Evolutionary conservation across 139 green algal genomes (phyloP), one percentile per base, ranked within the genome.

Genomic region (Nannochloris sp.): DNA sequence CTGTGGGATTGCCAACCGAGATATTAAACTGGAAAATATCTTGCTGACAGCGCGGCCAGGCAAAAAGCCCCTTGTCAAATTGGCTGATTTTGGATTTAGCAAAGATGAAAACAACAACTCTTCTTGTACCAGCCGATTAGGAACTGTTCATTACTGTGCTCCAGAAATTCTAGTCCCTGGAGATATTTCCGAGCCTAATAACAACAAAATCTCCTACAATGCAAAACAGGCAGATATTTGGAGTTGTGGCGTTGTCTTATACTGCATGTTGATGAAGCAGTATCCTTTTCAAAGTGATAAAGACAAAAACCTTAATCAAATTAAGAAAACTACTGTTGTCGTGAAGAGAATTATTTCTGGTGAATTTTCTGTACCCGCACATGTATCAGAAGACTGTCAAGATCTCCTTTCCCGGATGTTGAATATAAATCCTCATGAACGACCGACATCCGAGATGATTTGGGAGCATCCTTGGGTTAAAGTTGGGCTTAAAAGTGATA

Each of bases 11-110:
- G 87, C 83, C 7, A 94, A 89, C 64, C 72, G 89, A 7, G 89
- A 96, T 69, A 94, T 96, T 70, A 96, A 97, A 79, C 83, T 97
- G 23, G 92, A 97, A 70, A 99, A 99, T 73, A 96, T 92, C 12
- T 75, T 98, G 60, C 77, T 99, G 65, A 86, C 96, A 55, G 78
- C 81, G 47, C 35, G 33, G 13, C 34, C 47, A 6, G 25, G 56
- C n/a, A 38, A 68, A 3, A 61, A 71, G 13, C 75, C 75, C 4
- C 71, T 84, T 12, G 60, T 87, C 53, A 85, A 87, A 58, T 74
- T 87, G 27, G 76, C 73, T 24, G 82, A 87, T 36, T 89, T 88
- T 73, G 81, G 82, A 23, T 71, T 73, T 34, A 59, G 32, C 57
- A 77, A 92, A 76, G 81, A 93, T 68, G 81, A 90, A 69, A 86